These are phyloP conservation scores for Pharus latifolius DNA, from an alignment of 176 grass and related monocot genomes.

Conservation along the genomic window DNA sequence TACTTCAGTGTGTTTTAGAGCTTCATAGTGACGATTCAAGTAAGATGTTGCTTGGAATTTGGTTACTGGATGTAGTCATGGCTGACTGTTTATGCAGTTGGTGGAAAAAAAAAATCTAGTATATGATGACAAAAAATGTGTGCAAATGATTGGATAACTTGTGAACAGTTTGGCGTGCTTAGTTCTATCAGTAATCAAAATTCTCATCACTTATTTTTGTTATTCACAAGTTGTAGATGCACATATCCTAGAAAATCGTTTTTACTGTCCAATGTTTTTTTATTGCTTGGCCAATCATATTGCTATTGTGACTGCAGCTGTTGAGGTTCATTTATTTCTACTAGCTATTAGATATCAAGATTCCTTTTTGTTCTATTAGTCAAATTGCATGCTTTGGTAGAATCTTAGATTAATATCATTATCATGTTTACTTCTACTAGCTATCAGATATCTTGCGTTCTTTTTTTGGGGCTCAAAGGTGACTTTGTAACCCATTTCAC, in stretches of 20 bases:
- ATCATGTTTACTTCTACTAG: background rate
- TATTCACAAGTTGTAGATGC: background rate
- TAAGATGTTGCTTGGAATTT: background rate
- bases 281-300: background rate
- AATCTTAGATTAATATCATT: background rate
- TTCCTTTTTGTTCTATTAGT: too few relatives aligned
- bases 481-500: background rate
- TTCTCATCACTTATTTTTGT: background rate
- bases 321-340: too few relatives aligned
- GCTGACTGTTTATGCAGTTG: background rate
- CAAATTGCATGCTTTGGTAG: background rate
- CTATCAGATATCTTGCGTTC: slow-evolving; percentile 1
- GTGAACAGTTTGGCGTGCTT: background rate
- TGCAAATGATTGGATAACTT: background rate
- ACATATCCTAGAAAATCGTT: background rate
- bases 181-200: background rate
- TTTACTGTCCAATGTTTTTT: too few relatives aligned
- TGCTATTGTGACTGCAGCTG: background rate
- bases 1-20: background rate
- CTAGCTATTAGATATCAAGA: too few relatives aligned
- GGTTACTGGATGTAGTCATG: too few relatives aligned
- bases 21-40: background rate
- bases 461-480: too few relatives aligned
- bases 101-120: background rate
- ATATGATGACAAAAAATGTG: background rate